A percentile compares a stretch with the other conserved stretches of the same genome.
These are phyloP conservation scores for Fraxinus angustifolia DNA, from an alignment of 305 asterid genomes.

Conservation along the genomic window DNA sequence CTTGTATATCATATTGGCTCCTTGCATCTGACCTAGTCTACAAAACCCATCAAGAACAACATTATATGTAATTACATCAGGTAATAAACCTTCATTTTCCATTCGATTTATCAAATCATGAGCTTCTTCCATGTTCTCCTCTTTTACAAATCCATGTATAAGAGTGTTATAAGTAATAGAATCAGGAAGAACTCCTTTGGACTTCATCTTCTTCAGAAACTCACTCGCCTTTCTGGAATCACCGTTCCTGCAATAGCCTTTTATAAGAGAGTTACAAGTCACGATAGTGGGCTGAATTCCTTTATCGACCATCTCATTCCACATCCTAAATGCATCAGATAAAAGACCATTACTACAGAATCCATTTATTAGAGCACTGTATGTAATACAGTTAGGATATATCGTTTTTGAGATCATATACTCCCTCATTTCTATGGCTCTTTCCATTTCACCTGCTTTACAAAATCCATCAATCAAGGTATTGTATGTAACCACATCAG, in stretches of 20 bases:
- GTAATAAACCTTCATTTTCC: conserved; percentile 50
- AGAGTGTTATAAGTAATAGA: conserved; percentile 57
- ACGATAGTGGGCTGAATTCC: conserved; percentile 50
- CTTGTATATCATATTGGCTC: conserved; percentile 42
- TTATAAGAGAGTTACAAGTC: conserved; percentile 59
- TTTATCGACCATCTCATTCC: conserved; percentile 63
- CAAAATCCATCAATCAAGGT: conserved; percentile 64
- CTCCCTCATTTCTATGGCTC: conserved; percentile 46
- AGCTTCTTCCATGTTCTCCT: conserved; percentile 49
- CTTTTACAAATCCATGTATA: conserved; percentile 60
- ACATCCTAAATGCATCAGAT: conserved; percentile 49
- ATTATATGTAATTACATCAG: conserved; percentile 60
- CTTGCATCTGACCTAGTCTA: conserved; percentile 65
- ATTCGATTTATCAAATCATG: conserved; percentile 48
- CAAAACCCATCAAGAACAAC: conserved; percentile 55
- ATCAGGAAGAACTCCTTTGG: conserved; percentile 49
- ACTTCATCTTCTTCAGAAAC: conserved; percentile 52
- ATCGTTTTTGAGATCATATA: conserved; percentile 51
- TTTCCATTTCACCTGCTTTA: conserved; percentile 57
- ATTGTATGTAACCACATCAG: conserved; percentile 63
- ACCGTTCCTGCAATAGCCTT: conserved; percentile 65
- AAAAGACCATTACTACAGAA: conserved; percentile 50
- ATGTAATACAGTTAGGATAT: conserved; percentile 51
- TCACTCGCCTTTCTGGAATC: conserved; percentile 43
- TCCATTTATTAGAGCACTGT: conserved; percentile 62